Evolutionary conservation across 495 filamentous ascomycete species (phyloP).

Genomic region (Neohortaea acidophila): DNA sequence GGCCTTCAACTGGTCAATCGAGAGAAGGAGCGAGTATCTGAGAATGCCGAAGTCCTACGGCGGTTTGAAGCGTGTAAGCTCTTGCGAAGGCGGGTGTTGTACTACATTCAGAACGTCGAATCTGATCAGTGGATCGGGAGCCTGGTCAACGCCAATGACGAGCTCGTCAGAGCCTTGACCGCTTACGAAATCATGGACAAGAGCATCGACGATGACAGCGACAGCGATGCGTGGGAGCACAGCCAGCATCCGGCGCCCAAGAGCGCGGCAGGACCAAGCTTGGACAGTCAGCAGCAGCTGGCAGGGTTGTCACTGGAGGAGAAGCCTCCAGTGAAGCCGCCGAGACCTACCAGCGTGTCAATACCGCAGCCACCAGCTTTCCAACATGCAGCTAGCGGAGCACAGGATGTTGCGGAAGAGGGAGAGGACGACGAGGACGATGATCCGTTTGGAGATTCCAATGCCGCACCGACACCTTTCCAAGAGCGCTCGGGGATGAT

Average conservation of each 20-base stretch:
- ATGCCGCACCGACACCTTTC: conserved; percentile 49
- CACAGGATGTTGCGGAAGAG: conserved; percentile 27
- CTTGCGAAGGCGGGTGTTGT: conserved; percentile 65
- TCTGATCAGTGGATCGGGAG: conserved; percentile 34
- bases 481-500: conserved; percentile 39
- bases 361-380: conserved; percentile 29
- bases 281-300: conserved; percentile 12
- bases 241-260: conserved; percentile 4
- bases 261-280: neutral
- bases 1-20: conserved; percentile 80
- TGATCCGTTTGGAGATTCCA: conserved; percentile 65
- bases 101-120: conserved; percentile 49
- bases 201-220: conserved; percentile 90
- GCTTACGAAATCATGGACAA: conserved; percentile 89
- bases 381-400: conserved; percentile 22
- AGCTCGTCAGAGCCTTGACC: conserved; percentile 76
- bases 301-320: conserved; percentile 23
- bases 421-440: conserved; percentile 40
- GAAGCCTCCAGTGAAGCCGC: conserved; percentile 24
- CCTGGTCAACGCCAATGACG: conserved; percentile 33
- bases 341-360: conserved; percentile 22
- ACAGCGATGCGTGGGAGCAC: conserved; percentile 47
- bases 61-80: conserved; percentile 77
- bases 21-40: conserved; percentile 72
- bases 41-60: conserved; percentile 58